phyloP scores from a whole-genome alignment of 805 yeast species.

The Saturnispora galanensis region DNA sequence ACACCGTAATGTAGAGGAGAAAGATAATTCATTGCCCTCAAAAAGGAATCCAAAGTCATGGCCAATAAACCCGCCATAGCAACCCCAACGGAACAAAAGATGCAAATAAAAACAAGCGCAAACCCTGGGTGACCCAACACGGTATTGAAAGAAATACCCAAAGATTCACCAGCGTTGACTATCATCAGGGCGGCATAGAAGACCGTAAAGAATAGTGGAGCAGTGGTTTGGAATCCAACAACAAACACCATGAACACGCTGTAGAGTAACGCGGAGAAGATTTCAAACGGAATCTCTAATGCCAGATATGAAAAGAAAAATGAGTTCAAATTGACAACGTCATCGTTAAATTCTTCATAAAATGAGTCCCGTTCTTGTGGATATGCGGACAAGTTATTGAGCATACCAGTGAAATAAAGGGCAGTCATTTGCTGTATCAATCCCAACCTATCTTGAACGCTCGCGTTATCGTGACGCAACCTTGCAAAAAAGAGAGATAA shows the following conservation, averaged over 20 bases:
- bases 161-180: conserved; percentile 71
- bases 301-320: conserved; percentile 52
- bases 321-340: conserved; percentile 53
- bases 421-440: conserved; percentile 65
- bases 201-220: conserved; percentile 56
- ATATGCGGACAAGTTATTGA: conserved; percentile 66
- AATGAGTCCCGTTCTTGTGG: conserved; percentile 67
- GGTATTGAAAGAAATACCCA: conserved; percentile 75
- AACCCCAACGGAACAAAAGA: conserved; percentile 58
- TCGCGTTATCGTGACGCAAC: conserved; percentile 34
- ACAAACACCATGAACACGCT: conserved; percentile 56
- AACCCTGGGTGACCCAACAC: conserved; percentile 67
- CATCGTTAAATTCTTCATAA: conserved; percentile 70
- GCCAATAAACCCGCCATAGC: conserved; percentile 84
- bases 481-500: conserved; percentile 63
- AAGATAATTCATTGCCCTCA: conserved; percentile 64
- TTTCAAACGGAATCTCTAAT: conserved; percentile 61
- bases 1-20: conserved; percentile 71
- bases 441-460: conserved; percentile 64
- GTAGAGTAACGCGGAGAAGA: conserved; percentile 48
- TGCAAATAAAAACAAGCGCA: conserved; percentile 65
- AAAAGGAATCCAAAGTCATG: conserved; percentile 57
- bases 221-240: conserved; percentile 62
- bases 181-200: conserved; percentile 44
- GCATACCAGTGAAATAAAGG: conserved; percentile 68